phyloP scores from a whole-genome alignment of 1,139 yeast genomes.

The Oligophagozyma castellii region DNA sequence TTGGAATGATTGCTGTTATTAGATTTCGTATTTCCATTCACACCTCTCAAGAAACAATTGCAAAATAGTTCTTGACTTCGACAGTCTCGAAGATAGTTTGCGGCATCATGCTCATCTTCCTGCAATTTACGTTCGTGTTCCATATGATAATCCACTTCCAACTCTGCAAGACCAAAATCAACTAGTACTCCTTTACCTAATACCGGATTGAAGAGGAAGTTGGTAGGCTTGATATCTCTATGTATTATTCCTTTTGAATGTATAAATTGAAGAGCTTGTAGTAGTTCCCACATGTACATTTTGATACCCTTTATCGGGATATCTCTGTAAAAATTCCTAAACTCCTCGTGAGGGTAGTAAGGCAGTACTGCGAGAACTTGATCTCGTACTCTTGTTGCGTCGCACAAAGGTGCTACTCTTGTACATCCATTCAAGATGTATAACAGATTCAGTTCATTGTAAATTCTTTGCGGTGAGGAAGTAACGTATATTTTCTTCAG shows the following conservation, averaged over 20 bases:
- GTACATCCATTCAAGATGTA: conserved; percentile 53
- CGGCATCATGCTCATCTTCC: conserved; percentile 10
- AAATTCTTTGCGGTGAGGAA: conserved; percentile 82
- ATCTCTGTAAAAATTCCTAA: conserved; percentile 73
- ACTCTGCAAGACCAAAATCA: conserved; percentile 86
- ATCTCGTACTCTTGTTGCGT: conserved; percentile 76
- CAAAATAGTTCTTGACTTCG: conserved; percentile 25
- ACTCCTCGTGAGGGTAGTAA: conserved; percentile 82
- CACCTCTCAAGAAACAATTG: conserved; percentile 17
- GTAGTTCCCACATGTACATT: conserved; percentile 64
- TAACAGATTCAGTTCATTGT: conserved; percentile 69
- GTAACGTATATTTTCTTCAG: conserved; percentile 89
- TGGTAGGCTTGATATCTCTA: conserved; percentile 83
- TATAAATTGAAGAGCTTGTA: conserved; percentile 62
- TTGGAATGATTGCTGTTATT: conserved; percentile 1
- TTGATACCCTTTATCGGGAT: conserved; percentile 69
- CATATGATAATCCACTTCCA: conserved; percentile 13
- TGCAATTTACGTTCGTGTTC: not conserved
- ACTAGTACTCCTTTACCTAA: conserved; percentile 73
- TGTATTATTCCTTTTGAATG: conserved; percentile 71
- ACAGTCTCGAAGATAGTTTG: conserved; percentile 11
- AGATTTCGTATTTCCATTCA: conserved; percentile 4
- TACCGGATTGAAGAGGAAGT: conserved; percentile 67
- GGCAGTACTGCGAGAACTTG: conserved; percentile 91
- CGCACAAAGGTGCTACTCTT: conserved; percentile 77